These are phyloP conservation scores for Phytopythium kandeliae DNA, from an alignment of 352 stramenopile genomes.

Conservation along the genomic window DNA sequence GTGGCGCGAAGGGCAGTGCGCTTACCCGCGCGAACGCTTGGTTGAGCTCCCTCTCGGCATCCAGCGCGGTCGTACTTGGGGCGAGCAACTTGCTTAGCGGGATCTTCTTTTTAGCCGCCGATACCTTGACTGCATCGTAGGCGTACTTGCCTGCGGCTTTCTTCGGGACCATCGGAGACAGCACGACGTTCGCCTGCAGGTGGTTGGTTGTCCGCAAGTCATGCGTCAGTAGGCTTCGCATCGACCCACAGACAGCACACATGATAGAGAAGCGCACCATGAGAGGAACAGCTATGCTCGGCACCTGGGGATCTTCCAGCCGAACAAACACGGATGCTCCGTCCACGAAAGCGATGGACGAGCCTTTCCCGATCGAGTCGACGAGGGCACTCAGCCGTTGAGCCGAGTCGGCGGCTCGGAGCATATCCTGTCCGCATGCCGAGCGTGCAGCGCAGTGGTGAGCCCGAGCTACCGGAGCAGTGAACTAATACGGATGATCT, in stretches of 20 bases:
- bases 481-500: too few species aligned
- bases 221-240: background rate
- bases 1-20: too few species aligned
- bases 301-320: conserved; percentile 56
- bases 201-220: background rate
- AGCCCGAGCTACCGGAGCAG: background rate
- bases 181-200: conserved; percentile 19
- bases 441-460: background rate
- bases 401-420: conserved; percentile 18
- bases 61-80: conserved; percentile 20
- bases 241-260: background rate
- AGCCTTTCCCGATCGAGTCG: conserved; percentile 29
- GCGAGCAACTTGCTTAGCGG: conserved; percentile 51
- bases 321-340: conserved; percentile 55
- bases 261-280: conserved; percentile 19
- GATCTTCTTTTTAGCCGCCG: conserved; percentile 52
- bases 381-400: conserved; percentile 24
- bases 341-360: conserved; percentile 21
- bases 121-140: conserved; percentile 42
- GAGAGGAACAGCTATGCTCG: conserved; percentile 19
- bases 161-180: conserved; percentile 42
- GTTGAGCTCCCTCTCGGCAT: conserved; percentile 75
- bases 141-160: conserved; percentile 33
- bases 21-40: conserved; percentile 44
- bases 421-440: conserved; percentile 15